phyloP scores from a whole-genome alignment of 2,329 filamentous ascomycete species.

The Pestalotiopsis sp. region DNA sequence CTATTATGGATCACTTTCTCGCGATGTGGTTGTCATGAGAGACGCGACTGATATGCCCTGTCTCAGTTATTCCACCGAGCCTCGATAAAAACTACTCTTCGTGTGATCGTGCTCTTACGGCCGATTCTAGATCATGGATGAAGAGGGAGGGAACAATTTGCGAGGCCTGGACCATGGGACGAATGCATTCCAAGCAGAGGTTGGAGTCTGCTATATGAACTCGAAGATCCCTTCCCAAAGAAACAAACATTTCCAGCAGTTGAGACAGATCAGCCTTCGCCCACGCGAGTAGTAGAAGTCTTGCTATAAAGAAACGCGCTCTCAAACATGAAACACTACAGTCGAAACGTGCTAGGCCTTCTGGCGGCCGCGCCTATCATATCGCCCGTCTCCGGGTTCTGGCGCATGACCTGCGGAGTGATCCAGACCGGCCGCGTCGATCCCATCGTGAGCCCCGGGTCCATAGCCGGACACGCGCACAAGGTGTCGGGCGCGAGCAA shows the following conservation, averaged over 20 bases:
- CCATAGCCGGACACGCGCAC: slow-evolving; percentile 56
- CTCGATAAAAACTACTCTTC: background rate
- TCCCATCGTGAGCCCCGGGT: slow-evolving; percentile 55
- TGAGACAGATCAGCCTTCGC: slow-evolving; percentile 3
- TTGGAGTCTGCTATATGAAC: slow-evolving; percentile 1
- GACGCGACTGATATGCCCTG: background rate
- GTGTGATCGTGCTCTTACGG: background rate
- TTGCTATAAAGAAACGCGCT: background rate
- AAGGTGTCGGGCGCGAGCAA: slow-evolving; percentile 58
- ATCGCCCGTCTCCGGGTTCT: slow-evolving; percentile 17
- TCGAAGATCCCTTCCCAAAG: slow-evolving; percentile 3
- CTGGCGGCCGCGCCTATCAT: slow-evolving; percentile 1
- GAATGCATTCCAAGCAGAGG: background rate
- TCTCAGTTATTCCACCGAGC: background rate
- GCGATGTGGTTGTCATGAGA: background rate
- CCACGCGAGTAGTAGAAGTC: background rate
- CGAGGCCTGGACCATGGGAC: background rate
- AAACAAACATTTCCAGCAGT: background rate
- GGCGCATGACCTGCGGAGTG: slow-evolving; percentile 24
- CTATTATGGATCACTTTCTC: background rate
- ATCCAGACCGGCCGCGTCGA: slow-evolving; percentile 55
- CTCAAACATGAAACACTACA: slow-evolving; percentile 14
- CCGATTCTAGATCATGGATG: background rate
- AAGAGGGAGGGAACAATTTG: background rate
- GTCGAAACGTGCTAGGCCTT: slow-evolving; percentile 18